Percentiles rank a stretch among this genome's conserved stretches.
phyloP scores from a whole-genome alignment of 2,329 filamentous ascomycete genomes.

The Cryphonectria naterciae region DNA sequence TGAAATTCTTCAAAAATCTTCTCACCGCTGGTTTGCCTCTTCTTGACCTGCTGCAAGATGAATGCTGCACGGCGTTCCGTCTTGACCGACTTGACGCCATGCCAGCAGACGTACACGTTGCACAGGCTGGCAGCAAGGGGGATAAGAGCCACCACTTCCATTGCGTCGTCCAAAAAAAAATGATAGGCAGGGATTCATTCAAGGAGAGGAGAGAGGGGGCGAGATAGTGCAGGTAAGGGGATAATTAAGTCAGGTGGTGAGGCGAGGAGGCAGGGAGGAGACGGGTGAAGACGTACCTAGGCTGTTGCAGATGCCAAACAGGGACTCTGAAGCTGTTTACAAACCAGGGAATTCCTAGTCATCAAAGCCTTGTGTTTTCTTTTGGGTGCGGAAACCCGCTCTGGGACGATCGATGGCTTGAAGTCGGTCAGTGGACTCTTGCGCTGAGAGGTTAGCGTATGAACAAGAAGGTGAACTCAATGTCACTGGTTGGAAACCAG shows the following conservation, averaged over 20 bases:
- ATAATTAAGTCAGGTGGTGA: not conserved
- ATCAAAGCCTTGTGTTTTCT: not conserved
- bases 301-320: not conserved
- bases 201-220: not conserved
- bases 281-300: not conserved
- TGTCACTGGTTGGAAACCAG: not conserved
- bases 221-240: not conserved
- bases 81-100: not conserved
- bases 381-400: not conserved
- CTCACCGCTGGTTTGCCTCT: conserved; percentile 6
- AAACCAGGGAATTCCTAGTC: not conserved
- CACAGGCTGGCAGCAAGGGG: not conserved
- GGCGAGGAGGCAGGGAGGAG: not conserved
- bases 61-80: not conserved
- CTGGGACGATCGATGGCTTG: not conserved
- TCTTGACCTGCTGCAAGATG: not conserved
- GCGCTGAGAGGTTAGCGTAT: too few relatives aligned
- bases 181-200: not conserved
- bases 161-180: not conserved
- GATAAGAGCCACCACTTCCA: not conserved
- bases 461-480: not conserved
- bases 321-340: too few relatives aligned
- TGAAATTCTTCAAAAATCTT: not conserved
- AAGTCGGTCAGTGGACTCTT: not conserved
- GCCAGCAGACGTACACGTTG: not conserved